Evolutionary conservation across 164 flowering plant species (phyloP), one percentile per base, ranked within the genome.

Genomic region (Stephania japonica): DNA sequence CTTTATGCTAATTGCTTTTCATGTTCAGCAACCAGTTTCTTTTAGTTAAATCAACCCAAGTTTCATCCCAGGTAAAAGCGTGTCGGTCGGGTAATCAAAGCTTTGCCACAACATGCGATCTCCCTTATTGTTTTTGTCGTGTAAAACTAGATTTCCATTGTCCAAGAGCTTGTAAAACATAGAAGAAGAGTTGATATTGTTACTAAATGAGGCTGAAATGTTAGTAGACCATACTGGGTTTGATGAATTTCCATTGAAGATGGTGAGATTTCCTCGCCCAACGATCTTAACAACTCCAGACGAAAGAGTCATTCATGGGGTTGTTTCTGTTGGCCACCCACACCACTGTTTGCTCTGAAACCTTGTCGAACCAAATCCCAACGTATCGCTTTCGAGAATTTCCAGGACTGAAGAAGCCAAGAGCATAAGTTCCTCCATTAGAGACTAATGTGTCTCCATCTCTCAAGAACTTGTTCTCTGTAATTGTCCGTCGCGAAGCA

Each of bases 271-370:
- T 1, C 87, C 85, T 0, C 26, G 43, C 0, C 23, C 12, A 16
- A 50, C 32, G 23, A 87, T 25, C 9, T 76, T 73, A 18, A 88
- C 43, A 11, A 80, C 66, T 10, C 89, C 87, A 0, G 87, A 79
- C 2, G 87, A 68, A 68, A 41, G 76, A 32, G 2, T 32, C 80
- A 0, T 19, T 69, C 11, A 89, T 24, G 0, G 91, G 93, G 12
- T 38, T 7, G 27, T 83, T 81, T 72, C 88, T 77, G 79, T 89
- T 89, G 0, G 87, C 88, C 10, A 89, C 87, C 91, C 93, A 89
- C 19, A 86, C 82, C 21, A 81, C 67, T 1, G 82, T 77, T 18
- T 43, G 38, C 10, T 64, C 72, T 0, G 78, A 67, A 27, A 76
- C 69, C 4, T 84, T 78, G 32, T 76, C 73, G 77, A 67, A 85